Evolutionary conservation across 1,284 basidiomycete species (phyloP), one percentile per base, ranked within the genome.

Genomic region (Microbotryum intermedium): DNA sequence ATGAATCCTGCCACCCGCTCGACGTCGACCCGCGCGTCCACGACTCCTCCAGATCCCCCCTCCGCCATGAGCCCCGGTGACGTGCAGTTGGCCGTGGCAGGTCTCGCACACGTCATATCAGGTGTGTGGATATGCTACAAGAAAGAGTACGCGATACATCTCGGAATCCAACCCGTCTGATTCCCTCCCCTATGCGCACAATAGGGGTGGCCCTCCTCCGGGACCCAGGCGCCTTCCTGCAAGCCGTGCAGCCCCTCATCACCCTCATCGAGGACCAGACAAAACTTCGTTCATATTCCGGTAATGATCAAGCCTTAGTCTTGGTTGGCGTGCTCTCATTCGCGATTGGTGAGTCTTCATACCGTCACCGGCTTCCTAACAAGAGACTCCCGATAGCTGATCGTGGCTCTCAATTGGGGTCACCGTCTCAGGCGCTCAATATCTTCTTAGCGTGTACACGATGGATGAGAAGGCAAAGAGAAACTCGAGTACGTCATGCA

Each of bases 381-480:
- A 39, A n/a, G 3, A 8, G 7, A 16, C n/a, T 13, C 2, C 5
- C 7, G 13, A 42, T n/a, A 53, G 52, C 54, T 44, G 20, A 1
- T 58, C 7, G 42, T 48, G 60, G 4, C 50, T 5, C 34, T 39
- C 34, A 39, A 11, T 5, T 11, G 34, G 34, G 1, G 10, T 39
- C 10, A 39, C 34, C 34, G 18, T 39, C 34, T 16, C 11, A 39
- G 34, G 34, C 34, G 13, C 34, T 13, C 13, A 18, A 39, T 39
- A 39, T 16, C 11, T 39, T 18, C 6, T 39, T 11, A 39, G 34
- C 1, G 51, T 56, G 13, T 66, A 66, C 46, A 66, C 64, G 9
- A n/a, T 50, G 6, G 64, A 66, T 53, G 56, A 59, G 21, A 62
- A 63, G 42, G 30, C 50, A 34, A 60, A 63, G 47, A 48, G 59